Percentiles rank a stretch among this genome's conserved stretches.
Conservation (phyloP, 306 rosid genomes). For the Corylus heterophylla region DNA sequence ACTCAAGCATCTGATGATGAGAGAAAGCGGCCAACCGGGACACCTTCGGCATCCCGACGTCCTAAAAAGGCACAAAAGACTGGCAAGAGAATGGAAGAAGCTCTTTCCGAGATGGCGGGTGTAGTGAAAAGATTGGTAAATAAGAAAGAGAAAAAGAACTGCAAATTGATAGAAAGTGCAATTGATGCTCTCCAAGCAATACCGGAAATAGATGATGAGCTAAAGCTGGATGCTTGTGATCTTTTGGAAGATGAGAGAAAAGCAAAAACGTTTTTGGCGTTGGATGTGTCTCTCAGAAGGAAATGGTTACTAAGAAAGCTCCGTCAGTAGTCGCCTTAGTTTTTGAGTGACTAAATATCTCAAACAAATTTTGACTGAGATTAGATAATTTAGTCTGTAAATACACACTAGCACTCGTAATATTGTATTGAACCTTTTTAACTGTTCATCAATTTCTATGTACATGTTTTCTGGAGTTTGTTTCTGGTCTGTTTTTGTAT, state of each 20-base stretch:
- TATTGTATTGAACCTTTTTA: too few relatives aligned
- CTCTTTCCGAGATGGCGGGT: conserved; percentile 59
- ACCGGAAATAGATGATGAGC: conserved; percentile 67
- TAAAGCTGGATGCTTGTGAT: conserved; percentile 74
- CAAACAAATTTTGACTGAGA: not conserved
- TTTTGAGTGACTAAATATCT: not conserved
- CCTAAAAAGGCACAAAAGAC: conserved; percentile 32
- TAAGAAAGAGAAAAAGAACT: conserved; percentile 33
- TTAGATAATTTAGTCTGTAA: not conserved
- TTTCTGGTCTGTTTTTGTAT: too few relatives aligned
- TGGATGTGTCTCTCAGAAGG: conserved; percentile 53
- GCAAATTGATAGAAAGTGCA: conserved; percentile 48
- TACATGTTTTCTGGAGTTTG: too few relatives aligned
- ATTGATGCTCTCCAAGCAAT: conserved; percentile 63
- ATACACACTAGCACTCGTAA: not conserved
- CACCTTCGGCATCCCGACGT: conserved; percentile 14
- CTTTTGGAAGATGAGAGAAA: conserved; percentile 69
- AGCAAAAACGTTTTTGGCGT: conserved; percentile 65
- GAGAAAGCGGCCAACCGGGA: conserved; percentile 37
- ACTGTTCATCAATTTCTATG: too few relatives aligned
- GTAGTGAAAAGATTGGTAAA: conserved; percentile 50
- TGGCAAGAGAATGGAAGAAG: conserved; percentile 40
- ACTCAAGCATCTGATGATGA: conserved; percentile 15
- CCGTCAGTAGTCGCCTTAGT: conserved; percentile 27
- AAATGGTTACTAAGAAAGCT: conserved; percentile 80